Evolutionary conservation across 2,329 filamentous ascomycete species (phyloP).

Genomic region (Fusarium praegraminearum): DNA sequence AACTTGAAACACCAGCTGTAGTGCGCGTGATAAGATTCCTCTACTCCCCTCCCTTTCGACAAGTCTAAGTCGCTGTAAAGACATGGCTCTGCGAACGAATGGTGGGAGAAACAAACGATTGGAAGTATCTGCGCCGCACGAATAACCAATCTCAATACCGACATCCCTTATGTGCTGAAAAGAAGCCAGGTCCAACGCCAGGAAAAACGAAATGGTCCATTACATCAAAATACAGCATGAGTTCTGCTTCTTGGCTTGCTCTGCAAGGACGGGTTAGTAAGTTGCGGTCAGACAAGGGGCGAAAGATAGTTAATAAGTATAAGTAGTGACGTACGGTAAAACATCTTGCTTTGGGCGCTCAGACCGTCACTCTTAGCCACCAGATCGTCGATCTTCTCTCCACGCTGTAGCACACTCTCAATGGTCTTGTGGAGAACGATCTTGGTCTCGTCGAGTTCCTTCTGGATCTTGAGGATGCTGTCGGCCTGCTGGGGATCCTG

Average conservation of each 20-base stretch:
- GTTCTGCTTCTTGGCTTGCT: constrained; percentile 83
- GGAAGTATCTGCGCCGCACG: constrained; percentile 46
- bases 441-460: constrained; percentile 97
- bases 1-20: constrained; percentile 9
- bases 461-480: constrained; percentile 95
- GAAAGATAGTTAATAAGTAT: constrained; percentile 5
- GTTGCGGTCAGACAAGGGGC: constrained; percentile 4
- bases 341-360: constrained; percentile 96
- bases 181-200: constrained; percentile 50
- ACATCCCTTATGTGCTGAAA: constrained; percentile 49
- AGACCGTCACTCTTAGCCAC: constrained; percentile 93
- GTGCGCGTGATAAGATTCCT: constrained; percentile 18
- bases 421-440: constrained; percentile 98
- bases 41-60: constrained; percentile 1
- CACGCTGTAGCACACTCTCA: constrained; percentile 85
- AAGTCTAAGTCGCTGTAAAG: constrained; percentile 41
- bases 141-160: constrained; percentile 52
- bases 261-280: constrained; percentile 48
- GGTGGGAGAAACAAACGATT: constrained; percentile 42
- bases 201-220: constrained; percentile 46
- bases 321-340: constrained; percentile 75
- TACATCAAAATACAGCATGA: constrained; percentile 80
- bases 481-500: constrained; percentile 91
- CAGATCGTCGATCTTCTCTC: constrained; percentile 95
- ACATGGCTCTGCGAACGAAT: constrained; percentile 42